Evolutionary conservation across 441 rosid species (phyloP).

Genomic region (Isatis lusitanica): DNA sequence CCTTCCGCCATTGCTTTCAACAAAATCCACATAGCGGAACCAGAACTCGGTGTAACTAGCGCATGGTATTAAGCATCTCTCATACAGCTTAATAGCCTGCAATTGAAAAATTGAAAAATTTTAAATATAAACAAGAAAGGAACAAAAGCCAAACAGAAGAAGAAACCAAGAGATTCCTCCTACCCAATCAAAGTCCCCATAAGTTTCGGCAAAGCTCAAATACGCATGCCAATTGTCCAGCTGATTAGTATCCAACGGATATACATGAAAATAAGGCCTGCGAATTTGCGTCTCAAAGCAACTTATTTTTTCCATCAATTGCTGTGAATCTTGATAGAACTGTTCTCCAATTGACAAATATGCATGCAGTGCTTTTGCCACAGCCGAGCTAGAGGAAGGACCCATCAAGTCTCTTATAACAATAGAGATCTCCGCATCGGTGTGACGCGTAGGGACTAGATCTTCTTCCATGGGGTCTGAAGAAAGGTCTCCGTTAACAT

Average conservation of each 20-base stretch:
- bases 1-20: slow-evolving; percentile 88
- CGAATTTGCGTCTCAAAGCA: slow-evolving; percentile 61
- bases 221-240: slow-evolving; percentile 81
- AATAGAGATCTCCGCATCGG: slow-evolving; percentile 48
- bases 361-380: slow-evolving; percentile 57
- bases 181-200: slow-evolving; percentile 94
- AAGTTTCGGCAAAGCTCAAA: slow-evolving; percentile 74
- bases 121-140: slow-evolving; percentile 16
- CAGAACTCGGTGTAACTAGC: slow-evolving; percentile 83
- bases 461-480: slow-evolving; percentile 45
- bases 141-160: slow-evolving; percentile 17
- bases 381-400: slow-evolving; percentile 51
- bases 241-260: slow-evolving; percentile 60
- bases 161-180: slow-evolving; percentile 21
- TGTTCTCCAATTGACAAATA: slow-evolving; percentile 63
- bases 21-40: slow-evolving; percentile 86
- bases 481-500: slow-evolving; percentile 35
- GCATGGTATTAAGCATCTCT: slow-evolving; percentile 90
- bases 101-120: slow-evolving; percentile 17
- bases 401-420: slow-evolving; percentile 60
- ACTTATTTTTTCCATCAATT: slow-evolving; percentile 52
- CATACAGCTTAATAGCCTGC: slow-evolving; percentile 84
- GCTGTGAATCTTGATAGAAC: slow-evolving; percentile 51
- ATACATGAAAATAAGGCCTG: slow-evolving; percentile 81
- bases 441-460: slow-evolving; percentile 44